Base-by-base conservation (phyloP, 345 rosid genomes). In the Lagerstroemia speciosa region DNA sequence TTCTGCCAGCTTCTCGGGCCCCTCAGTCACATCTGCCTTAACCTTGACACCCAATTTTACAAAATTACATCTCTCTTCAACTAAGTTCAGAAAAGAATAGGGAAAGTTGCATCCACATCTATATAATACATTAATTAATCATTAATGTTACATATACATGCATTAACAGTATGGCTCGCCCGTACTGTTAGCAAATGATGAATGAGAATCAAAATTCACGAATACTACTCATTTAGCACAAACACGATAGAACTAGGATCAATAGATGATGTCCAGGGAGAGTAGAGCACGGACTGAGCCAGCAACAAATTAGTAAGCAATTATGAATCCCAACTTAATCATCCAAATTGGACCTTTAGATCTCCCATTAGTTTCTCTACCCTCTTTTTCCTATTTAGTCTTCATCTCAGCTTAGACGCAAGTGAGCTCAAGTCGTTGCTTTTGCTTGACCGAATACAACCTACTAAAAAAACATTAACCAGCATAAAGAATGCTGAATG, bases 21-120 rank as follows among this genome's bases (percentile, higher is more conserved):
- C 89, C 74, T 83, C 89, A 0, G 97, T 89, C 26, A 93, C 96
- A 73, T 93, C 97, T 43, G 96, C 89, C 85, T 80, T 86, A 74
- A 93, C 97, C 98, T 93, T 69, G 64, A 65, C 75, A 71, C 71
- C 11, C 8, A 71, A 50, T 33, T 17, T 55, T 12, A 26, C 6
- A n/a, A 53, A n/a, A 53, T 24, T 53, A 53, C 10, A n/a, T 6
- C 24, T n/a, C 29, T 53, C 60, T 33, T 50, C 24, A 3, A n/a
- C 32, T 34, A 1, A 24, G 60, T 48, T 7, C 55, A 20, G 24
- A 48, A 45, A 19, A 48, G 5, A 48, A 1, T 20, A 48, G n/a
- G 24, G 6, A 48, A 48, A 17, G 55, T 6, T 20, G n/a, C 55
- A 48, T 2, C 46, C 17, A 1, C 38, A 66, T 53, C 14, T 22